Evolutionary conservation across 805 yeast genomes (phyloP).

Genomic region (Kodamaea jinghongensis): DNA sequence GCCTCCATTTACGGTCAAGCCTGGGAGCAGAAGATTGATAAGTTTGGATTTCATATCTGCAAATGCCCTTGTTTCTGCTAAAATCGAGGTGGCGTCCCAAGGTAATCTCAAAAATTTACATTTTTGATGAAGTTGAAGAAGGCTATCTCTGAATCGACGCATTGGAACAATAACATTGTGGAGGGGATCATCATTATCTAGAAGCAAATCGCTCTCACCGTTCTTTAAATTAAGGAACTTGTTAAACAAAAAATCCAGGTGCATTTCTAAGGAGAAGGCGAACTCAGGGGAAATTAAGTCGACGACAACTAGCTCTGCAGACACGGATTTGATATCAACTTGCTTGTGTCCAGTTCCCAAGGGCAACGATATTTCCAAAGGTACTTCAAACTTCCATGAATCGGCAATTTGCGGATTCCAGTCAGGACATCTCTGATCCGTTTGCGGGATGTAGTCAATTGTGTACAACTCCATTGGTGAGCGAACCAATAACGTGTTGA

Average conservation of each 20-base stretch:
- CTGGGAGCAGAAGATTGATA: too few relatives aligned
- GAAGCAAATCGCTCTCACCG: too few relatives aligned
- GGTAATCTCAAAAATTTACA: too few relatives aligned
- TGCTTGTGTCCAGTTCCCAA: slow-evolving; percentile 4
- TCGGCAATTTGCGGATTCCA: slow-evolving; percentile 1
- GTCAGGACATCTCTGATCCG: slow-evolving; percentile 1
- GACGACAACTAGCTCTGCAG: slow-evolving; percentile 29
- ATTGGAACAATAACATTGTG: too few relatives aligned
- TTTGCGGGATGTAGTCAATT: slow-evolving; percentile 23
- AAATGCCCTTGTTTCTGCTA: too few relatives aligned
- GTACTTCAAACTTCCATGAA: slow-evolving; percentile 28
- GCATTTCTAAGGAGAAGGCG: slow-evolving; percentile 38
- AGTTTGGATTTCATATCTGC: too few relatives aligned
- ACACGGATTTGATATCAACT: slow-evolving; percentile 15
- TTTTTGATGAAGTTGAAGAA: too few relatives aligned
- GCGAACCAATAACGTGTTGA: slow-evolving; percentile 9
- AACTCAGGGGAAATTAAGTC: slow-evolving; percentile 31
- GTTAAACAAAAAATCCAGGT: slow-evolving; percentile 34
- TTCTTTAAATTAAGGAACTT: slow-evolving; percentile 7
- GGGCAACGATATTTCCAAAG: slow-evolving; percentile 16
- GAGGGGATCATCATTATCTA: too few relatives aligned
- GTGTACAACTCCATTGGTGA: slow-evolving; percentile 8
- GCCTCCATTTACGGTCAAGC: too few relatives aligned
- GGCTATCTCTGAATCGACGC: too few relatives aligned
- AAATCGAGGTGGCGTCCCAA: too few relatives aligned